Base-by-base conservation (phyloP, 2,329 filamentous ascomycete species). In the Monosporascus sp. region DNA sequence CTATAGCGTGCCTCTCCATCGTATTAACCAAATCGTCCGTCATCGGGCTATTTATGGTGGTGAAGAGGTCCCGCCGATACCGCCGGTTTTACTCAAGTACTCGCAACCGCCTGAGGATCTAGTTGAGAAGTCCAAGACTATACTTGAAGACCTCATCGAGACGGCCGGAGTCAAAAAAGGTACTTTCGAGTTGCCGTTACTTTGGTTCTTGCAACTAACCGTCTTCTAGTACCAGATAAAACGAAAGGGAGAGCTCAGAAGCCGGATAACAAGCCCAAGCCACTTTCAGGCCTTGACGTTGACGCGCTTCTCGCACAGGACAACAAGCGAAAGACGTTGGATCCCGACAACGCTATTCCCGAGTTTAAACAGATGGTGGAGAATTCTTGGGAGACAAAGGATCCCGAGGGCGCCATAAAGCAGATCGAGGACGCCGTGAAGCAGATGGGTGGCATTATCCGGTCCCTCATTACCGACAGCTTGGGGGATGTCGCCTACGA, bases 241-340 rank as follows among this genome's bases (percentile, higher is more conserved):
- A 80, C 80, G 41, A 91, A 90, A 69, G 86, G 86, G 85, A 56
- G 87, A 87, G 64, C 78, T 79, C 45, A 82, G 83, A 44, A 24
- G 22, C 41, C 60, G 85, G 59, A 52, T 5, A 54, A 95, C 31
- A 72, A 80, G 1, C 80, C 87, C 54, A 93, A 93, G 63, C 94
- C 94, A 0, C 81, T 96, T 8, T 97, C 93, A 0, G 92, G 92
- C 20, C 85, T 99, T 41, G 89, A 97, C 63, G 81, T 97, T 40
- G 88, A 92, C 55, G 85, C 84, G 5, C 81, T 97, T 2, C 83
- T 97, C 51, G 63, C 53, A 50, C 62, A 67, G 5, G 61, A 63
- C 45, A 63, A 66, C 47, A 67, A 64, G 55, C 65, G 66, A 49
- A 64, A 57, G 7, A 69, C 65, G 53, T 77, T 85, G 22, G 75